phyloP scores from a whole-genome alignment of 768 basidiomycete species.

The Dacryopinax primogenitus region DNA sequence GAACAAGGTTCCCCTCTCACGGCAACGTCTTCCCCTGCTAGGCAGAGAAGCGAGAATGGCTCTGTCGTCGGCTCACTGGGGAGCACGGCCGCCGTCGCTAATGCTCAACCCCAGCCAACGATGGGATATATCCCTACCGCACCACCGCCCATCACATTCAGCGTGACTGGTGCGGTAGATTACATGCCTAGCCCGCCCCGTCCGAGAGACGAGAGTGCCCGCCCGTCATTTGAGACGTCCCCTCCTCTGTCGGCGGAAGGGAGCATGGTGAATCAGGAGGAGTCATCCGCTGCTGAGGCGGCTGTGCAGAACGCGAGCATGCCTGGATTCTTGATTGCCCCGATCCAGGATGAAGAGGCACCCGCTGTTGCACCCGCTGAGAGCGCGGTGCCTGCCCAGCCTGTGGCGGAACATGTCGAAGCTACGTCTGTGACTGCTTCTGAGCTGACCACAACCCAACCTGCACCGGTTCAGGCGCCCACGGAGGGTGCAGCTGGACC shows the following conservation, averaged over 20 bases:
- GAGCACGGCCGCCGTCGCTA: neutral
- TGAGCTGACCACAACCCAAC: neutral
- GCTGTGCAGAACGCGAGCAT: conserved; percentile 7
- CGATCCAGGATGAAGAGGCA: neutral
- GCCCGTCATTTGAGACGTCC: conserved; percentile 25
- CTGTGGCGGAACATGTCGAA: neutral
- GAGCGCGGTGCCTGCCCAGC: neutral
- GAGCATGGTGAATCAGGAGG: neutral
- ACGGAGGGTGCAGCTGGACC: neutral
- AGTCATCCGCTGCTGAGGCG: conserved; percentile 8
- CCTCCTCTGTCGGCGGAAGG: conserved; percentile 14
- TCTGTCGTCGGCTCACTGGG: neutral
- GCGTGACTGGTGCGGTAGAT: conserved; percentile 1
- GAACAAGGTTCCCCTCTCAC: neutral
- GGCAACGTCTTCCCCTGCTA: neutral
- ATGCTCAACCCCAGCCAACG: conserved; percentile 8
- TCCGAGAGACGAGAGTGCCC: conserved; percentile 4
- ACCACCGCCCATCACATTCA: neutral
- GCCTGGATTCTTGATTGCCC: neutral
- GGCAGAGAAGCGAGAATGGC: conserved; percentile 1
- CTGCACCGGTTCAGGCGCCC: neutral
- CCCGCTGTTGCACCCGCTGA: neutral
- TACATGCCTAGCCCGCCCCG: conserved; percentile 3
- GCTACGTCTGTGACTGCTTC: neutral
- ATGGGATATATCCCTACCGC: conserved; percentile 10